Evolutionary conservation across 306 rosid genomes (phyloP), one percentile per base, ranked within the genome.

Genomic region (Luffa aegyptiaca): DNA sequence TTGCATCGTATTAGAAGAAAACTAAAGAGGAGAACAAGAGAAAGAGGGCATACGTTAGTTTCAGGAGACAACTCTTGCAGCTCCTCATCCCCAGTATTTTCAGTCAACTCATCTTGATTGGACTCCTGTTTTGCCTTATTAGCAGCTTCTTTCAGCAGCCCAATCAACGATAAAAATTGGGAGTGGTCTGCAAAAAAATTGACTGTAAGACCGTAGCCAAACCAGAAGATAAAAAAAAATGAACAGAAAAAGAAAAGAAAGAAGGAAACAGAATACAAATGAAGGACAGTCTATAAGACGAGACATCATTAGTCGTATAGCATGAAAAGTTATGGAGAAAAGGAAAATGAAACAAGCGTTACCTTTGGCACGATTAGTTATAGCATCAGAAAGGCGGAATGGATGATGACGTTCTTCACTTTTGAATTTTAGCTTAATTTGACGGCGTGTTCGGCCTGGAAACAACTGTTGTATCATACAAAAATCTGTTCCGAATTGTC

Each of bases 401-500:
- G 92, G 94, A 83, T 86, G 87, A 62, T 90, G 90, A 11, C 87
- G 85, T 84, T 89, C 93, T 89, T 92, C 97, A 84, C 82, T 91
- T 86, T 90, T 92, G 85, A 85, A 94, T 76, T 94, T 94, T 84
- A 80, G 82, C 87, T 87, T 92, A 80, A 94, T 55, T 84, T 94
- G 98, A 74, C 74, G 87, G 10, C 89, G 91, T 31, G 97, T 82
- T 84, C 87, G 86, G 82, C 77, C 83, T 2, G 92, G 97, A 79
- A 92, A 94, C 84, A 89, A 90, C 58, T 84, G 89, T 79, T 89
- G 92, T 78, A 94, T 88, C 94, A 89, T 81, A 77, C 86, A 81
- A 87, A 94, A 92, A 87, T 90, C 94, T 39, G 93, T 82, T 72
- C 97, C 97, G 37, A 91, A 88, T 88, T 88, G 89, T 80, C 84